Percentiles rank a stretch among this genome's conserved stretches.
phyloP scores from a whole-genome alignment of 306 rosid genomes.

The Styphnolobium japonicum region DNA sequence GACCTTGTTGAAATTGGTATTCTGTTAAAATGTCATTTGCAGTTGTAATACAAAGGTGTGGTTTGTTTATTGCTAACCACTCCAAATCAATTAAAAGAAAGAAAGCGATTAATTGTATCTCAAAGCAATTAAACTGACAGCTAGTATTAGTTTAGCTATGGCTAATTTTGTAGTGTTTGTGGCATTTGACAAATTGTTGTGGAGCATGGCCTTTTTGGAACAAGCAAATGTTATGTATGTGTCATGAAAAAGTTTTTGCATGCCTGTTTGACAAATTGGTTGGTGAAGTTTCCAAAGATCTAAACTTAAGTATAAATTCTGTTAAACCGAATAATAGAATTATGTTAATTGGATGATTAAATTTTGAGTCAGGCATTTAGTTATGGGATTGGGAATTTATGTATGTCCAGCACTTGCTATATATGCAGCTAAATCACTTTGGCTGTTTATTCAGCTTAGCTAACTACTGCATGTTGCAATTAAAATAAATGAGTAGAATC shows the following conservation, averaged over 20 bases:
- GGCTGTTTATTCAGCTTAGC: no score
- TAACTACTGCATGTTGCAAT: no score
- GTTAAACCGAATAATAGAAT: neutral
- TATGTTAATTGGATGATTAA: neutral
- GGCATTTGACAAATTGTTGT: neutral
- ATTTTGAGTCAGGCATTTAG: neutral
- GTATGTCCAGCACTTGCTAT: no score
- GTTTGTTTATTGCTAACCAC: neutral
- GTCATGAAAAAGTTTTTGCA: neutral
- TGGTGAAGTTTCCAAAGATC: neutral
- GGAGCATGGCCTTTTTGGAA: neutral
- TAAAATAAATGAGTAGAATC: no score
- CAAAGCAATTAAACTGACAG: neutral
- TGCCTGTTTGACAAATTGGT: neutral
- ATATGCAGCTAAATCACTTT: no score
- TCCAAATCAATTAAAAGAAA: neutral
- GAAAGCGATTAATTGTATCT: neutral
- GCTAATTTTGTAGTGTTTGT: neutral
- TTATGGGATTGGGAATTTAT: no score
- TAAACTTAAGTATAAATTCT: neutral
- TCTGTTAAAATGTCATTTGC: neutral
- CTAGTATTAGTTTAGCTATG: neutral
- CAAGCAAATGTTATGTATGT: neutral
- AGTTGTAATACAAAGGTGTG: neutral
- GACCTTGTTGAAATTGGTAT: conserved; percentile 1